phyloP scores from a whole-genome alignment of 345 rosid genomes.

The Brassica nigra region DNA sequence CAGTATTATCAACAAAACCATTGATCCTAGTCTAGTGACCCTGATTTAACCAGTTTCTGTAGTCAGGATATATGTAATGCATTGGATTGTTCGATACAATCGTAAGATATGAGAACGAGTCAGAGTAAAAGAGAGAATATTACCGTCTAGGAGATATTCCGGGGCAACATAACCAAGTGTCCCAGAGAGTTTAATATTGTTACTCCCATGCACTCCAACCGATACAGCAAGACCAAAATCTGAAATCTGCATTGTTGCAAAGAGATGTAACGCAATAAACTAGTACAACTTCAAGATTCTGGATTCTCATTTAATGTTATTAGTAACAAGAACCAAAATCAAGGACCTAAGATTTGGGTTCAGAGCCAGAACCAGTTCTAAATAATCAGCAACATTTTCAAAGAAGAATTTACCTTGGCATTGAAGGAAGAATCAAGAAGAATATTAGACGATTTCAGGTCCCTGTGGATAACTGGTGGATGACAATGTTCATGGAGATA shows the following conservation, averaged over 20 bases:
- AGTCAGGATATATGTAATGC: not conserved
- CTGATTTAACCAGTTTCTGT: not conserved
- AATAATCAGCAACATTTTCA: not conserved
- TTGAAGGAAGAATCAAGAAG: constrained; percentile 86
- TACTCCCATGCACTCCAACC: constrained; percentile 59
- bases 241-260: constrained; percentile 59
- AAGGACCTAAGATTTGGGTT: not conserved
- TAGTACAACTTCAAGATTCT: not conserved
- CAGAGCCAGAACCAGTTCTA: constrained; percentile 3
- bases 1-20: not conserved
- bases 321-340: constrained; percentile 7
- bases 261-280: not conserved
- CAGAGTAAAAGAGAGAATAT: not conserved
- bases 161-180: constrained; percentile 96
- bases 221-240: constrained; percentile 95
- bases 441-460: constrained; percentile 90
- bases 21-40: not conserved
- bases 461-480: constrained; percentile 90
- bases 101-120: not conserved
- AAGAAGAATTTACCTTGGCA: constrained; percentile 68
- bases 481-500: constrained; percentile 87
- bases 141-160: constrained; percentile 88
- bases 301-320: not conserved
- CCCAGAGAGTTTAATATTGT: constrained; percentile 77
- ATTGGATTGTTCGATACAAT: not conserved